A percentile compares a stretch with the other conserved stretches of the same genome.
phyloP scores from a whole-genome alignment of 768 basidiomycete species.

The Hygrophorus russula region DNA sequence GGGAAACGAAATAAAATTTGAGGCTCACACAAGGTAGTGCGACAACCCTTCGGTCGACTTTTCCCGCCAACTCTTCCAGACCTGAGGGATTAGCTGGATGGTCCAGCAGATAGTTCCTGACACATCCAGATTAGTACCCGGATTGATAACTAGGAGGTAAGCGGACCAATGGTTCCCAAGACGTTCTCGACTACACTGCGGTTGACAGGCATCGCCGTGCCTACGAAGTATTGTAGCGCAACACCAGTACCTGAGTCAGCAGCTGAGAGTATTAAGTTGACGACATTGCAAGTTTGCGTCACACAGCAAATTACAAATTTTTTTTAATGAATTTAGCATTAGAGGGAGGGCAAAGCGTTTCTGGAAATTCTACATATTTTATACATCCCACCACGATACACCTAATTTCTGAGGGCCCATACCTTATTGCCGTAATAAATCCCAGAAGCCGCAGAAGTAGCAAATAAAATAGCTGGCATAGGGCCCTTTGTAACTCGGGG shows the following conservation, averaged over 20 bases:
- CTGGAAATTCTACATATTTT: neutral
- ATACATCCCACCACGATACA: neutral
- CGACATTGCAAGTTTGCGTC: too few relatives aligned
- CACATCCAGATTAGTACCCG: neutral
- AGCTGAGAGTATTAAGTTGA: too few relatives aligned
- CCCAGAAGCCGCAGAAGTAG: constrained; percentile 49
- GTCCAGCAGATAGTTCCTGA: constrained; percentile 59
- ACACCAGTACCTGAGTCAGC: too few relatives aligned
- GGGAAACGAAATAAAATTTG: too few relatives aligned
- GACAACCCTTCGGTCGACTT: constrained; percentile 66
- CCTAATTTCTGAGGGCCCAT: constrained; percentile 24
- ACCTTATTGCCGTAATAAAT: constrained; percentile 59
- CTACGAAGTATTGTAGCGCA: too few relatives aligned
- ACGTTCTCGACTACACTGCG: constrained; percentile 50
- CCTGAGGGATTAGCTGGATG: constrained; percentile 56
- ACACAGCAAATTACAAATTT: too few relatives aligned
- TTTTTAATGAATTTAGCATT: too few relatives aligned
- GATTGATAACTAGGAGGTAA: neutral
- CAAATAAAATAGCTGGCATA: constrained; percentile 51
- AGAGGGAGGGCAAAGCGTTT: constrained; percentile 6
- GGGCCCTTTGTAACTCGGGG: constrained; percentile 69
- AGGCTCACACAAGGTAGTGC: constrained; percentile 48
- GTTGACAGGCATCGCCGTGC: constrained; percentile 29
- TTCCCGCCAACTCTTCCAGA: constrained; percentile 59
- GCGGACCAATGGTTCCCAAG: constrained; percentile 54